Base-by-base conservation (phyloP, 768 basidiomycete genomes). In the Termitomyces sp. region DNA sequence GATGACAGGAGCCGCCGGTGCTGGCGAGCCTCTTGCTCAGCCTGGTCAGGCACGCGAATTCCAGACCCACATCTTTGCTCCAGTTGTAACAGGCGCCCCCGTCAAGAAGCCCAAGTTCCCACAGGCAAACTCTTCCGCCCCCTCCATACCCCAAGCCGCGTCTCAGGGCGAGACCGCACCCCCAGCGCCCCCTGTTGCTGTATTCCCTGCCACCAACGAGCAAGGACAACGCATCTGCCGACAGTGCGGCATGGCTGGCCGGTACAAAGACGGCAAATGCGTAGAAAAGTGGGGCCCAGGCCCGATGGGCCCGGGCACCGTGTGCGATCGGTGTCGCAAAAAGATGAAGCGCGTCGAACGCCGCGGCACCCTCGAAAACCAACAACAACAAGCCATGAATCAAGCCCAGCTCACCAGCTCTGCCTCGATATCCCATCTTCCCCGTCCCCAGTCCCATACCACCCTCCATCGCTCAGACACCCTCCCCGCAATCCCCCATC, bases 221-320 rank as follows among this genome's bases (percentile, higher is more conserved):
- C 77, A 81, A 55, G 91, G 91, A 0, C 90, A 91, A 68, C 78
- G 90, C 24, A 90, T 89, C 52, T 92, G 91, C 70, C 77, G 90
- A 7, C 88, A 90, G 67, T 92, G 91, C 66, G 89, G 89, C 0
- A 74, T 87, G 46, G 77, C 84, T 0, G 91, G 91, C 0, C 77
- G 90, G 1, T 92, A 92, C 75, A 91, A 91, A 75, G 91, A 92
- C 22, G 89, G 87, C 9, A 91, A 91, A 66, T 92, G 91, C 69
- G 90, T 92, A 55, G 91, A 92, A 68, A 92, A 92, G 72, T 92
- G 91, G 91, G 91, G 91, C 1, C 90, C 91, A 24, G 91, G 91
- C 4, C 91, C 91, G 51, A 83, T 87, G 73, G 91, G 91, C 0
- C 91, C 91, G 55, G 91, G 90, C 22, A 92, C 91, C 0, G 90